These are phyloP conservation scores for Malassezia sp. DNA, from an alignment of 1,284 basidiomycete genomes.

Conservation along the genomic window DNA sequence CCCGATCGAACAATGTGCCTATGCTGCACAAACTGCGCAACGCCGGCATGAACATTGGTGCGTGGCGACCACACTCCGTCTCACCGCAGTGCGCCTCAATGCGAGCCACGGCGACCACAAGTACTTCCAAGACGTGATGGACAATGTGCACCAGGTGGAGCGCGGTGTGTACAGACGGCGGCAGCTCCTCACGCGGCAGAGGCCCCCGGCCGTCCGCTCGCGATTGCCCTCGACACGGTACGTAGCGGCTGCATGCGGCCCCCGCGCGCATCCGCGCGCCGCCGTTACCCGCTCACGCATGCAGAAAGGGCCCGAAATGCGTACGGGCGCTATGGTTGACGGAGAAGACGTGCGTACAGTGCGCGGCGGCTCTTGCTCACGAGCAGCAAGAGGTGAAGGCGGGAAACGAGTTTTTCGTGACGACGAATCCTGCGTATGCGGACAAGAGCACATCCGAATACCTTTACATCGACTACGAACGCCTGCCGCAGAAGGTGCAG, in stretches of 20 bases:
- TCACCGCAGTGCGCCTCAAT: constrained; percentile 36
- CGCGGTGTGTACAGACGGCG: no score
- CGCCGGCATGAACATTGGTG: constrained; percentile 44
- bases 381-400: constrained; percentile 73
- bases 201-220: constrained; percentile 67
- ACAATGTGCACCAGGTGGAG: constrained; percentile 40
- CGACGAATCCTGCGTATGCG: constrained; percentile 70
- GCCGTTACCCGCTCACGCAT: no score
- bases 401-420: constrained; percentile 87
- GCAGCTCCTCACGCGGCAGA: no score
- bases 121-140: constrained; percentile 44
- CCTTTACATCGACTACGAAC: constrained; percentile 53
- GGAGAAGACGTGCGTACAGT: constrained; percentile 72
- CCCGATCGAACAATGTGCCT: constrained; percentile 43
- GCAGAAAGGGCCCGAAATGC: constrained; percentile 99
- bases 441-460: constrained; percentile 71
- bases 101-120: constrained; percentile 43
- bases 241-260: no score
- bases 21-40: constrained; percentile 40
- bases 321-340: constrained; percentile 84
- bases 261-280: no score
- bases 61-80: no score
- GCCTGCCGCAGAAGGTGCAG: constrained; percentile 86
- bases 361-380: no score
- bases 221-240: constrained; percentile 96